Conservation (phyloP, 73 alveolate genomes). For the Tetrahymena elliotti region DNA sequence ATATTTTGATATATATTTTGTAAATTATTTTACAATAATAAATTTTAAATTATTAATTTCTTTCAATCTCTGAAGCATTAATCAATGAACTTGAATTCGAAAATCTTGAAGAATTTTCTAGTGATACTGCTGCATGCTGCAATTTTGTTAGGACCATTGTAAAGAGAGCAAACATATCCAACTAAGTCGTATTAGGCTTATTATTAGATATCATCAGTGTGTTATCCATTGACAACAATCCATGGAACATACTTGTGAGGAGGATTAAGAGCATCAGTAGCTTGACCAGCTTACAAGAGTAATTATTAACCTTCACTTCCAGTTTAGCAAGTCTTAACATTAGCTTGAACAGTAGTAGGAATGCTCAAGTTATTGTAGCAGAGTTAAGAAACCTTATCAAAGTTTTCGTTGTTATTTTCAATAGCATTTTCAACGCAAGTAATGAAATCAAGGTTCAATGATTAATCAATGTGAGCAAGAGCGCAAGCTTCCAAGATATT, state of each 20-base stretch:
- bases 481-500: slow-evolving; percentile 31
- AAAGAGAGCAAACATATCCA: neutral
- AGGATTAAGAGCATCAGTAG: slow-evolving; percentile 26
- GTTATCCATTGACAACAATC: slow-evolving; percentile 22
- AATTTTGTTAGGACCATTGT: neutral
- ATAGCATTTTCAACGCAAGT: neutral
- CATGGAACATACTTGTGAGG: slow-evolving; percentile 44
- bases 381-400: neutral
- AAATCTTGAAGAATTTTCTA: neutral
- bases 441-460: neutral
- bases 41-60: neutral
- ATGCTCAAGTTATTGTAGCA: neutral
- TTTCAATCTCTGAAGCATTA: neutral
- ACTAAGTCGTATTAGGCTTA: neutral
- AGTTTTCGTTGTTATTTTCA: neutral
- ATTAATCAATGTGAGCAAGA: neutral
- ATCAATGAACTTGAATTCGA: neutral
- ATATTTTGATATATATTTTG: neutral
- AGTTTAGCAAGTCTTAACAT: neutral
- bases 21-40: no score
- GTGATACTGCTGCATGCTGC: neutral
- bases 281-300: slow-evolving; percentile 33
- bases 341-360: neutral
- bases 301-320: slow-evolving; percentile 16
- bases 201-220: neutral